Evolutionary conservation across 2,329 filamentous ascomycete genomes (phyloP), one percentile per base, ranked within the genome.

Genomic region (Dothideomycetes sp.): DNA sequence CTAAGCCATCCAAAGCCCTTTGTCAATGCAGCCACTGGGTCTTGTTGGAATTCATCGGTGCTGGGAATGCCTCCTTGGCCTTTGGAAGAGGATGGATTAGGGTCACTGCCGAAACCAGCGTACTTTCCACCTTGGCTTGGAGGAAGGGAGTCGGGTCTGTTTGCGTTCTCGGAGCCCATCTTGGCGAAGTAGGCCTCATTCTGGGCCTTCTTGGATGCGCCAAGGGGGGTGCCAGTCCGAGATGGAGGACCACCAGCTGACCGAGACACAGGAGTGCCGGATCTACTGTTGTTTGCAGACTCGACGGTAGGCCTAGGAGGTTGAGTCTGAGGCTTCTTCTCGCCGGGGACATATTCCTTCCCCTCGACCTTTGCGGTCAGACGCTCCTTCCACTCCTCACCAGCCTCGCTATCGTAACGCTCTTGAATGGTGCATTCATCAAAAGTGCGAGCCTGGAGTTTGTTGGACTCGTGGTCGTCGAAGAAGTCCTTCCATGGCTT

Each of bases 1-100:
- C 86, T 76, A 55, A 96, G 86, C 87, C 91, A 96, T 7, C 89
- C 89, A 53, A 96, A 93, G 0, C 89, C 84, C 63, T 94, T 95
- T 19, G 79, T 86, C 51, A 98, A 62, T 12, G 89, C 87, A 1
- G 77, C 88, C 46, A 96, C 70, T 0, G 91, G 88, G 57, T 98
- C 91, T 56, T 80, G 84, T 61, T 94, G 86, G 55, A 96, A 76
- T 40, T 96, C 89, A 40, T 91, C 81, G n/a, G 91, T 66, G 10
- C 77, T 77, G 0, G 83, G 84, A 18, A 83, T 63, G 9, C 59
- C 61, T 10, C 64, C 63, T n/a, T n/a, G n/a, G n/a, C n/a, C n/a
- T n/a, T n/a, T 27, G 22, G 22, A 27, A 12, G 39, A 38, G 31
- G 36, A 41, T 19, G 75, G 69, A 39, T 69, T 70, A 18, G 82